A percentile compares a stretch with the other conserved stretches of the same genome.
Conservation (phyloP, 2,329 filamentous ascomycete species). For the Stagonosporopsis cucurbitacearum region DNA sequence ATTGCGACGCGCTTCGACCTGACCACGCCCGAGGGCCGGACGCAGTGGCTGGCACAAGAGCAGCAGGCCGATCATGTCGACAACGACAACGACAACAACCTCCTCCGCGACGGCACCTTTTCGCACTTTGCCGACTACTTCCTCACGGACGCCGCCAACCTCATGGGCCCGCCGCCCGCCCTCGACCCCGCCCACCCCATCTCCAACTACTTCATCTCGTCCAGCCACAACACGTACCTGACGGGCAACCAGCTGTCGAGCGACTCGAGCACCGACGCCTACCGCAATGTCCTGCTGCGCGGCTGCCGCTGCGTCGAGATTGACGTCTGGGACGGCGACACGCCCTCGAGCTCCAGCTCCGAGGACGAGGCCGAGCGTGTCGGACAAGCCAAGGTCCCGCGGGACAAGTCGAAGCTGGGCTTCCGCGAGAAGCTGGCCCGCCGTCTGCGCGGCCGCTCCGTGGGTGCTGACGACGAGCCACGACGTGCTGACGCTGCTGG, state of each 20-base stretch:
- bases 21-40: conserved; percentile 38
- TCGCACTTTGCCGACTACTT: conserved; percentile 53
- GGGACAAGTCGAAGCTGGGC: conserved; percentile 36
- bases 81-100: conserved; percentile 27
- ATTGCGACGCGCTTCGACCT: conserved; percentile 40
- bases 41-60: conserved; percentile 42
- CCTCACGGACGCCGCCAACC: conserved; percentile 54
- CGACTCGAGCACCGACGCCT: conserved; percentile 76
- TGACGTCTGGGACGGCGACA: conserved; percentile 86
- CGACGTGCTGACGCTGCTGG: conserved; percentile 9
- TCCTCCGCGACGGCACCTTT: conserved; percentile 42
- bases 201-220: conserved; percentile 92
- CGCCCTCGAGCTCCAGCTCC: conserved; percentile 51
- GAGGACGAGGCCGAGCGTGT: conserved; percentile 37
- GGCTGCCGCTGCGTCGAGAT: conserved; percentile 93
- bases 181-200: conserved; percentile 71
- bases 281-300: conserved; percentile 74
- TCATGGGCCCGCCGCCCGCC: conserved; percentile 51
- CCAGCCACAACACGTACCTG: conserved; percentile 93
- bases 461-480: conserved; percentile 29
- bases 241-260: conserved; percentile 85
- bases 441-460: conserved; percentile 40
- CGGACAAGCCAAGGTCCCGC: conserved; percentile 28
- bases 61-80: conserved; percentile 27
- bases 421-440: conserved; percentile 47